A percentile compares a stretch with the other conserved stretches of the same genome.
Conservation (phyloP, 768 basidiomycete species). For the Coprinopsis marcescibilis region DNA sequence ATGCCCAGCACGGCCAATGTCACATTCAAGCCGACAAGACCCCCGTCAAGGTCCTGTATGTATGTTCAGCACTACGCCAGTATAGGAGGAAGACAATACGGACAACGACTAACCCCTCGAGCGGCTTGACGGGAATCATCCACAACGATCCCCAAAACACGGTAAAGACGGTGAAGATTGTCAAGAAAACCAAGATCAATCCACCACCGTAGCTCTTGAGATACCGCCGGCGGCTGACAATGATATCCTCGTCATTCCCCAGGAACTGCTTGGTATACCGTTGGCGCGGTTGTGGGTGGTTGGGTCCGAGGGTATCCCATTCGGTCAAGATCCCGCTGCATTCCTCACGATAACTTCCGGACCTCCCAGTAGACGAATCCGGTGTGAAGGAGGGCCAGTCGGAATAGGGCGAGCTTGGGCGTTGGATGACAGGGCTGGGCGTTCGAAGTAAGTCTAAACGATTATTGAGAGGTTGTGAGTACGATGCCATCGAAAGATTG, state of each 20-base stretch:
- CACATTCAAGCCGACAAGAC: slow-evolving; percentile 43
- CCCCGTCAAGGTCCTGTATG: slow-evolving; percentile 56
- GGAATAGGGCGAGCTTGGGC: too few species aligned
- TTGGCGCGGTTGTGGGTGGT: too few species aligned
- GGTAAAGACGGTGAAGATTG: slow-evolving; percentile 45
- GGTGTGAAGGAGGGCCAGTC: too few species aligned
- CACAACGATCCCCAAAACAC: slow-evolving; percentile 57
- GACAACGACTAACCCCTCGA: slow-evolving; percentile 57
- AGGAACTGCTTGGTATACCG: too few species aligned
- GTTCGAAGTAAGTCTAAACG: too few species aligned
- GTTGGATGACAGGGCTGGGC: too few species aligned
- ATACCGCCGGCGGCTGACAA: slow-evolving; percentile 35
- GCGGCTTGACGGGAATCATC: slow-evolving; percentile 33
- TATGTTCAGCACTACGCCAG: not conserved
- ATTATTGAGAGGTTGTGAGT: too few species aligned
- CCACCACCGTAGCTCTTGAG: slow-evolving; percentile 37
- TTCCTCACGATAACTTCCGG: too few species aligned
- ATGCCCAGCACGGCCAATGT: slow-evolving; percentile 22
- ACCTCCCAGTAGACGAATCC: too few species aligned
- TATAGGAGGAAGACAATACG: slow-evolving; percentile 16
- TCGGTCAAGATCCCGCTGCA: too few species aligned
- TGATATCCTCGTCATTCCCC: slow-evolving; percentile 20
- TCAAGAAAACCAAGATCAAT: slow-evolving; percentile 29
- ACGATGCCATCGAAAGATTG: too few species aligned
- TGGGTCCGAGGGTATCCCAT: too few species aligned